Percentiles rank a stretch among this genome's conserved stretches.
Conservation (phyloP, 2,329 filamentous ascomycete genomes). For the Lithohypha guttulata region DNA sequence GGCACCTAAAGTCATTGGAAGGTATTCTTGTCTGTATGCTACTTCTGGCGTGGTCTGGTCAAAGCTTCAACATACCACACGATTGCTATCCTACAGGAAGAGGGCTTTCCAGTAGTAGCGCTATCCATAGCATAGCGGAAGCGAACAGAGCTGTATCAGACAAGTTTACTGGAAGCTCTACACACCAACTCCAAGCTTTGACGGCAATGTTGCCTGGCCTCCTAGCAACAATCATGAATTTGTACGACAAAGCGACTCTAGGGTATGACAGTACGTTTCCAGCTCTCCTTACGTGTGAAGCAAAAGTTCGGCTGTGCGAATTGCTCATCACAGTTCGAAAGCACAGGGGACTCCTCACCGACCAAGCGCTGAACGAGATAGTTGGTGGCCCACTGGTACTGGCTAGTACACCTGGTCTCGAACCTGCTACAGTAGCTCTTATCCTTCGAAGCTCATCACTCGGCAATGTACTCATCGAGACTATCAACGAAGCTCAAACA, state of each 20-base stretch:
- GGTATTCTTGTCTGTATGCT: conserved; percentile 72
- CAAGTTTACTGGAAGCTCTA: conserved; percentile 17
- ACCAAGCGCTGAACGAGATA: conserved; percentile 47
- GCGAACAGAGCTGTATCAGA: conserved; percentile 8
- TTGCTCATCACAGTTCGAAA: conserved; percentile 42
- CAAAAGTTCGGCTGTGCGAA: conserved; percentile 44
- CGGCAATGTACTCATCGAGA: conserved; percentile 4
- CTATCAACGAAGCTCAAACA: conserved; percentile 4
- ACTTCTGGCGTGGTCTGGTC: conserved; percentile 70
- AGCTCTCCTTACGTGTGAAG: conserved; percentile 45
- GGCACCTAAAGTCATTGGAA: conserved; percentile 92
- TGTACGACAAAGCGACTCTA: conserved; percentile 43
- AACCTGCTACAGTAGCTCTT: not conserved
- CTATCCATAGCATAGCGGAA: conserved; percentile 38
- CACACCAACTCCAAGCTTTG: conserved; percentile 39
- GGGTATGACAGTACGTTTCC: conserved; percentile 44
- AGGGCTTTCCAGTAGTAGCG: conserved; percentile 20
- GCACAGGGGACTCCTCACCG: conserved; percentile 41
- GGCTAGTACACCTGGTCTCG: not conserved
- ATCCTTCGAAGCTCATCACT: not conserved
- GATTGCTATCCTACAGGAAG: conserved; percentile 7
- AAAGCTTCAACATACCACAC: conserved; percentile 51
- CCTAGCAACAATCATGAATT: conserved; percentile 44
- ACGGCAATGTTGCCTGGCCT: conserved; percentile 46
- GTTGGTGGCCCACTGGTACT: conserved; percentile 34